phyloP scores from a whole-genome alignment of 352 stramenopile species.

The Pythium periplocum region DNA sequence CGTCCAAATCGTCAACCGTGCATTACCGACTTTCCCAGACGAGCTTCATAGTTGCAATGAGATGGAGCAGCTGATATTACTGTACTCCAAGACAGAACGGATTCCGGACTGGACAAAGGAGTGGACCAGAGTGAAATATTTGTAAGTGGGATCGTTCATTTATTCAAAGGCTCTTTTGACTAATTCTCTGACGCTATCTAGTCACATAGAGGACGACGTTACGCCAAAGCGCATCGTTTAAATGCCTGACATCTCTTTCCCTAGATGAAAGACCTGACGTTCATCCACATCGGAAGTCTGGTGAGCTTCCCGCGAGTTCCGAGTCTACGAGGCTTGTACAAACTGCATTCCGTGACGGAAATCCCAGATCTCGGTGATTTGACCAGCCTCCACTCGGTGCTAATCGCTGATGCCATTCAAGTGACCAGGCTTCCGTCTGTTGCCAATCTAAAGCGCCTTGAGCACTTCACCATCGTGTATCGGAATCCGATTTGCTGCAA shows the following conservation, averaged over 20 bases:
- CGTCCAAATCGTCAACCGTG: constrained; percentile 5
- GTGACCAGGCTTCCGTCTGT: not conserved
- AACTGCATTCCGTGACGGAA: not conserved
- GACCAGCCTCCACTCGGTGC: constrained; percentile 13
- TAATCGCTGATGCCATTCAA: constrained; percentile 21
- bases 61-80: constrained; percentile 6
- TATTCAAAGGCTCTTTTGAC: too few relatives aligned
- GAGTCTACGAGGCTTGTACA: not conserved
- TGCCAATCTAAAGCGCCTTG: not conserved
- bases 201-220: too few relatives aligned
- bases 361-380: constrained; percentile 1
- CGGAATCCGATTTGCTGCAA: constrained; percentile 40
- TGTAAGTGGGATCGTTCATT: not conserved
- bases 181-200: too few relatives aligned
- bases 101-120: constrained; percentile 5
- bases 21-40: not conserved
- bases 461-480: constrained; percentile 21
- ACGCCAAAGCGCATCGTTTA: not conserved
- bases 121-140: constrained; percentile 5
- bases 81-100: constrained; percentile 2
- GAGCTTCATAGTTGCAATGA: not conserved
- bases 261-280: not conserved
- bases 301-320: not conserved
- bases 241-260: not conserved
- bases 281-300: not conserved